These are phyloP conservation scores for Delonix regia DNA, from an alignment of 306 rosid genomes.

Conservation along the genomic window DNA sequence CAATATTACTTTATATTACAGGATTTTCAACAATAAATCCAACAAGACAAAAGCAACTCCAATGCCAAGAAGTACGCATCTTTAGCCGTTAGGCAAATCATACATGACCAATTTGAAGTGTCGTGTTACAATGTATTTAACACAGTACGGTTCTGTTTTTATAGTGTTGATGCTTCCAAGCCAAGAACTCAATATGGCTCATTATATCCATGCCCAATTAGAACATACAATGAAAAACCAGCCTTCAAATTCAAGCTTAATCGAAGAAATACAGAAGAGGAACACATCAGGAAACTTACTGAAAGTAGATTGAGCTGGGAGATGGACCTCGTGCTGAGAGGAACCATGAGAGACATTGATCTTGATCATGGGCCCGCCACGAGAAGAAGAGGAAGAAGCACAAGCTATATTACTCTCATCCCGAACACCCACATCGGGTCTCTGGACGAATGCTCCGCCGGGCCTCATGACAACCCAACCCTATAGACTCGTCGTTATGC, in stretches of 20 bases:
- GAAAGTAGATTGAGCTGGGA: constrained; percentile 56
- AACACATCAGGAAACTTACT: constrained; percentile 41
- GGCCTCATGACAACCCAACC: not conserved
- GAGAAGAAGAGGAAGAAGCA: constrained; percentile 5
- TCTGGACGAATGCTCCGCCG: not conserved
- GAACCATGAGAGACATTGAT: constrained; percentile 43
- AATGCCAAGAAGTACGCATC: constrained; percentile 4
- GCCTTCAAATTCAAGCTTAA: not conserved
- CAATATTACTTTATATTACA: not conserved
- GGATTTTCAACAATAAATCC: not conserved
- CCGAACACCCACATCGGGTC: constrained; percentile 1
- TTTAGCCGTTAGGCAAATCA: not conserved
- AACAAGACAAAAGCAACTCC: not conserved
- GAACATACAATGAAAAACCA: not conserved
- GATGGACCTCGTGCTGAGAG: constrained; percentile 44
- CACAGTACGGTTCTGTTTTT: too few relatives aligned
- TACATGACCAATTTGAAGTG: not conserved
- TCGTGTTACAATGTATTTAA: too few relatives aligned
- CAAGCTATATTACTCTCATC: not conserved
- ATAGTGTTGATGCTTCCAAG: not conserved
- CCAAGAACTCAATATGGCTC: not conserved
- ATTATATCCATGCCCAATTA: not conserved
- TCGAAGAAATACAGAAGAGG: not conserved
- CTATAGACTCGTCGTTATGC: not conserved
- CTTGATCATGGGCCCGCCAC: constrained; percentile 43